A percentile compares a stretch with the other conserved stretches of the same genome.
Evolutionary conservation across 805 yeast species (phyloP).

Genomic region (Ogataea pini): DNA sequence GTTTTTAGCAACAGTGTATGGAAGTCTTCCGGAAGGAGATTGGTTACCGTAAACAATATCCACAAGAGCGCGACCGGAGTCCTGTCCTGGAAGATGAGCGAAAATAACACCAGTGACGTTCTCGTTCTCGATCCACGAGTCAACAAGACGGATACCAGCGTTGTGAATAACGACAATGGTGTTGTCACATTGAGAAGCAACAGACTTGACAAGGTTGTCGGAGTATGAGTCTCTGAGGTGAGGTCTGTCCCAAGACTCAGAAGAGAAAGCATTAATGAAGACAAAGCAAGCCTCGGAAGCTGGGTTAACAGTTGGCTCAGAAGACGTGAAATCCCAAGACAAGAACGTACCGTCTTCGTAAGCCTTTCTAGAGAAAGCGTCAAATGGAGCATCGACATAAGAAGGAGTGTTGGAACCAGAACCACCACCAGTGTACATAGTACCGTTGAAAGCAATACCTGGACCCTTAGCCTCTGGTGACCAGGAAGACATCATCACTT

Average conservation of each 20-base stretch:
- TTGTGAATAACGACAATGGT: slow-evolving; percentile 61
- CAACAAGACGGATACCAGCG: slow-evolving; percentile 62
- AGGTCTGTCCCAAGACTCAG: slow-evolving; percentile 59
- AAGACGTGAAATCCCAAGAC: slow-evolving; percentile 30
- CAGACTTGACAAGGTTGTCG: slow-evolving; percentile 50
- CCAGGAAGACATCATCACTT: slow-evolving; percentile 11
- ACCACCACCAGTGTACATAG: slow-evolving; percentile 64
- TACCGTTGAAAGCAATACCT: slow-evolving; percentile 44
- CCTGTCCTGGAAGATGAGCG: slow-evolving; percentile 38
- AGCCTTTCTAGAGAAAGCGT: slow-evolving; percentile 52
- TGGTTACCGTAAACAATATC: slow-evolving; percentile 60
- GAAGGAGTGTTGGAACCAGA: slow-evolving; percentile 61
- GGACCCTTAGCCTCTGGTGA: slow-evolving; percentile 12
- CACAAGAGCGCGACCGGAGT: slow-evolving; percentile 56
- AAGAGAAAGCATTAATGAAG: slow-evolving; percentile 54
- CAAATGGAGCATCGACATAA: slow-evolving; percentile 57
- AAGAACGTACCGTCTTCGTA: slow-evolving; percentile 18
- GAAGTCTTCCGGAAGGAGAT: slow-evolving; percentile 64
- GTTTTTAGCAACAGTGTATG: slow-evolving; percentile 62
- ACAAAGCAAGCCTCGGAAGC: slow-evolving; percentile 51
- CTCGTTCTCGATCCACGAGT: slow-evolving; percentile 53
- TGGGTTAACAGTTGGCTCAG: slow-evolving; percentile 47
- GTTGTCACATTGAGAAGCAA: slow-evolving; percentile 51
- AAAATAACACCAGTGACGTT: slow-evolving; percentile 59
- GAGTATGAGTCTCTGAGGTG: slow-evolving; percentile 56